phyloP scores from a whole-genome alignment of 2,329 filamentous ascomycete genomes.

The Colletotrichum plurivorum region DNA sequence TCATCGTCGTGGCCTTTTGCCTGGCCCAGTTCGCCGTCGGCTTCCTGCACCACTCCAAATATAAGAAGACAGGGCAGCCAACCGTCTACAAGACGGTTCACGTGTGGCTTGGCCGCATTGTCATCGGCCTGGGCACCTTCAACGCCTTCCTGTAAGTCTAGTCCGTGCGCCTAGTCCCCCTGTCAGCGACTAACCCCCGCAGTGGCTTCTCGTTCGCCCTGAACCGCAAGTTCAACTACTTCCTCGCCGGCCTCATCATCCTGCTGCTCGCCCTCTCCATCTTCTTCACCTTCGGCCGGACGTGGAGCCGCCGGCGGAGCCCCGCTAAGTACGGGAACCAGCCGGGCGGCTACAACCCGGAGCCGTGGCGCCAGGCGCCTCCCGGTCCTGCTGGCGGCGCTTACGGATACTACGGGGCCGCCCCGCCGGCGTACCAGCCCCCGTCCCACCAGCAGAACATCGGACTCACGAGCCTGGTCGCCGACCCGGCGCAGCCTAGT shows the following conservation, averaged over 20 bases:
- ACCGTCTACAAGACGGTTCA: conserved; percentile 68
- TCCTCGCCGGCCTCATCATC: conserved; percentile 62
- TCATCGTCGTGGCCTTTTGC: conserved; percentile 66
- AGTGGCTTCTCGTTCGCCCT: conserved; percentile 72
- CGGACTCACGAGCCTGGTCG: conserved; percentile 36
- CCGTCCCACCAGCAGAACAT: conserved; percentile 35
- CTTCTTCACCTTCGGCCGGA: conserved; percentile 50
- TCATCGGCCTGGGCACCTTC: conserved; percentile 66
- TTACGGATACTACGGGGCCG: conserved; percentile 27
- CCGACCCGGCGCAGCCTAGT: conserved; percentile 27
- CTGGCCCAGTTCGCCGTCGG: conserved; percentile 69
- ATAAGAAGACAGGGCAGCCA: conserved; percentile 62
- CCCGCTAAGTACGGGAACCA: conserved; percentile 27
- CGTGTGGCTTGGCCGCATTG: conserved; percentile 68
- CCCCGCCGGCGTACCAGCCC: conserved; percentile 35
- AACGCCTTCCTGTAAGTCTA: conserved; percentile 70
- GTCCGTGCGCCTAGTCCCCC: no score
- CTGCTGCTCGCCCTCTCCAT: conserved; percentile 55
- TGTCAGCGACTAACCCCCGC: conserved; percentile 28
- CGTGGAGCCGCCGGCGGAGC: conserved; percentile 42
- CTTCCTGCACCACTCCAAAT: conserved; percentile 68
- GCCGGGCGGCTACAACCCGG: conserved; percentile 36
- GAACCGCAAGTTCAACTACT: conserved; percentile 61
- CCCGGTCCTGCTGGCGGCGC: conserved; percentile 14
- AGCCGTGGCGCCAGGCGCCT: conserved; percentile 38